Percentiles rank a stretch among this genome's conserved stretches.
Conservation (phyloP, 2,329 filamentous ascomycete genomes). For the Arthroderma sp. region DNA sequence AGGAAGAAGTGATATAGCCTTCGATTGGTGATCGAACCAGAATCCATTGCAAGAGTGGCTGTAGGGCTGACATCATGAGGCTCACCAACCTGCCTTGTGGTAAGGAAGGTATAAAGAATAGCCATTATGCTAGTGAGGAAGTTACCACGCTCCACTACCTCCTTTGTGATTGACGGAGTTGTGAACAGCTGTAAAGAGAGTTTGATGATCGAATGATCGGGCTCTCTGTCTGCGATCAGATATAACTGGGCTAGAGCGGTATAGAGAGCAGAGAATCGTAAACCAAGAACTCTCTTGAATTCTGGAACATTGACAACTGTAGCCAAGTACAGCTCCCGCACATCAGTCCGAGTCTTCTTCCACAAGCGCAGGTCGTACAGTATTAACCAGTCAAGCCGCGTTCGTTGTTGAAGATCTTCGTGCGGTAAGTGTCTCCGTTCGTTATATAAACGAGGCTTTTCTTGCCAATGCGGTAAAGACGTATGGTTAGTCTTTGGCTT, state of each 20-base stretch:
- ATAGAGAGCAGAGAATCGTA: conserved; percentile 91
- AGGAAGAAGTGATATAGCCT: conserved; percentile 97
- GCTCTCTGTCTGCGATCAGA: conserved; percentile 87
- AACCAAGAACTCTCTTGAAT: conserved; percentile 85
- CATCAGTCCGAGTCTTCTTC: conserved; percentile 85
- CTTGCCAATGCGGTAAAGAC: conserved; percentile 69
- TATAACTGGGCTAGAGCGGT: conserved; percentile 89
- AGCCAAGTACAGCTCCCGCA: conserved; percentile 88
- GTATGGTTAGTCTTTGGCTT: conserved; percentile 32
- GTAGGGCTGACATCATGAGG: conserved; percentile 77
- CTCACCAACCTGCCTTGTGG: conserved; percentile 87
- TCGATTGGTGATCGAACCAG: conserved; percentile 85
- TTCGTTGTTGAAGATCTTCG: conserved; percentile 79
- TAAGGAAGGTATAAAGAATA: conserved; percentile 94
- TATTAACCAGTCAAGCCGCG: conserved; percentile 86
- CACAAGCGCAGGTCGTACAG: conserved; percentile 90
- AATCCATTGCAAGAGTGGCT: conserved; percentile 82
- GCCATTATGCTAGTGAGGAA: conserved; percentile 92
- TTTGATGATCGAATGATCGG: conserved; percentile 97
- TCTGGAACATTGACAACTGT: conserved; percentile 91
- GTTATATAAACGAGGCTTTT: conserved; percentile 48
- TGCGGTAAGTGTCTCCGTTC: conserved; percentile 54
- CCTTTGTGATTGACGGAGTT: conserved; percentile 88
- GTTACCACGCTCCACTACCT: conserved; percentile 88
- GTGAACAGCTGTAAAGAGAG: conserved; percentile 93